A percentile compares a stretch with the other conserved stretches of the same genome.
Conservation (phyloP, 768 basidiomycete species). For the Auriscalpium orientale region DNA sequence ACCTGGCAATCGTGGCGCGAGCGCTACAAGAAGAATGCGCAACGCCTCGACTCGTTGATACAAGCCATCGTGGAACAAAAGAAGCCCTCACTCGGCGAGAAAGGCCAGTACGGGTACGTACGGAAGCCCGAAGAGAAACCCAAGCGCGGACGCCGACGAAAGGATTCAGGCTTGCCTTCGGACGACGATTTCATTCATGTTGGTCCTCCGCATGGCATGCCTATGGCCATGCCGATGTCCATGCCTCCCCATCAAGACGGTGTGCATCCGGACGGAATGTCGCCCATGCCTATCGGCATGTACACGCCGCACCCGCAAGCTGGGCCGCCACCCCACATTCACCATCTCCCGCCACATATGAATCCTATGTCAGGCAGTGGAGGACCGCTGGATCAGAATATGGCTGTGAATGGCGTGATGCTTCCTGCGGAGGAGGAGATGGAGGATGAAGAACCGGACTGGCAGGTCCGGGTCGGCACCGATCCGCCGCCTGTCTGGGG, state of each 20-base stretch:
- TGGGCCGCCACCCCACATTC: conserved; percentile 1
- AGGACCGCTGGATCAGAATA: conserved; percentile 20
- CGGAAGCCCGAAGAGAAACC: conserved; percentile 65
- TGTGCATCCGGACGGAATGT: conserved; percentile 5
- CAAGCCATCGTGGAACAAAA: conserved; percentile 60
- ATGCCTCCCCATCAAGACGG: conserved; percentile 5
- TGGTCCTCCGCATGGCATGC: conserved; percentile 9
- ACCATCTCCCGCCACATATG: conserved; percentile 3
- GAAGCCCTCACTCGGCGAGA: conserved; percentile 61
- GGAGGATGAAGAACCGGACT: conserved; percentile 57
- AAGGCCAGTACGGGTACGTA: conserved; percentile 79
- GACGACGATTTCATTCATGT: conserved; percentile 14
- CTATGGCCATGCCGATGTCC: conserved; percentile 12
- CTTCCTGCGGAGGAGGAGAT: conserved; percentile 57
- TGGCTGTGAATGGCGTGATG: conserved; percentile 4
- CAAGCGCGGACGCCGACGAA: conserved; percentile 28
- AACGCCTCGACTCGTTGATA: conserved; percentile 59
- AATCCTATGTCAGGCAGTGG: conserved; percentile 1
- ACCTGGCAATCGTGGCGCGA: conserved; percentile 91
- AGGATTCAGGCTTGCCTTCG: conserved; percentile 9
- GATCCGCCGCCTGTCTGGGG: conserved; percentile 63
- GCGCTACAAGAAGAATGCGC: conserved; percentile 77
- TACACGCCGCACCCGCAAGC: not conserved
- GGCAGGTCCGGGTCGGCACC: conserved; percentile 58
- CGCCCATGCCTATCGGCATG: conserved; percentile 9